These are phyloP conservation scores for Colletotrichum sp. DNA, from an alignment of 2,329 filamentous ascomycete genomes.

Conservation along the genomic window DNA sequence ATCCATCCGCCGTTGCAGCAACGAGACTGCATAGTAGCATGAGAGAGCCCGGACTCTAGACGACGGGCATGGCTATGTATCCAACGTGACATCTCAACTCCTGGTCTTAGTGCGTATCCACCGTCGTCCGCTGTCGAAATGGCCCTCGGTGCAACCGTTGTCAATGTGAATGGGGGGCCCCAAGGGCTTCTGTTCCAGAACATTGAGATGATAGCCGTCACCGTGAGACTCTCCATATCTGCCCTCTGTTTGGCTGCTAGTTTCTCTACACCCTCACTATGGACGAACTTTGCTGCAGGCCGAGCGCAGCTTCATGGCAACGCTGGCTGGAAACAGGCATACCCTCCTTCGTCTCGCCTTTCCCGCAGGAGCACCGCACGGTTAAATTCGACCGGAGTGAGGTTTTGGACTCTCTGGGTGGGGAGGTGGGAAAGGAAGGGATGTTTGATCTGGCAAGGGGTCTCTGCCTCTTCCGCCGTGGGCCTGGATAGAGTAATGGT, in stretches of 20 bases:
- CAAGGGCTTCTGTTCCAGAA: constrained; percentile 6
- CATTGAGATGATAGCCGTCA: constrained; percentile 18
- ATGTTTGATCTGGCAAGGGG: background rate
- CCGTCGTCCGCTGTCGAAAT: background rate
- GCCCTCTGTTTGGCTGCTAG: background rate
- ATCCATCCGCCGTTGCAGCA: background rate
- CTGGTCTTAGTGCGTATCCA: background rate
- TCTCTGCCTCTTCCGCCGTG: background rate
- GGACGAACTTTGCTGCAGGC: constrained; percentile 1
- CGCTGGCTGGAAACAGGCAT: background rate
- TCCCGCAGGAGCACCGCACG: background rate
- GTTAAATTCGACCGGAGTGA: background rate
- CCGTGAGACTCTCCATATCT: background rate
- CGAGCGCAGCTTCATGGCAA: constrained; percentile 5
- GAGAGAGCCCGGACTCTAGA: background rate
- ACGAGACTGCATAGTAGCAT: background rate
- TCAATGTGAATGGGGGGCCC: background rate
- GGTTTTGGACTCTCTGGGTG: background rate
- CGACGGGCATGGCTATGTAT: background rate
- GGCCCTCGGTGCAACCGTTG: background rate
- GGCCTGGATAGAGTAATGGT: background rate
- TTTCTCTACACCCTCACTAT: background rate
- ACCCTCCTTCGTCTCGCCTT: background rate
- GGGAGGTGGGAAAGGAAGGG: background rate
- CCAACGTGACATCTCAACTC: constrained; percentile 14